Evolutionary conservation across 371 early-diverging fungal genomes (phyloP).

Genomic region (Neoconidiobolus thromboides): DNA sequence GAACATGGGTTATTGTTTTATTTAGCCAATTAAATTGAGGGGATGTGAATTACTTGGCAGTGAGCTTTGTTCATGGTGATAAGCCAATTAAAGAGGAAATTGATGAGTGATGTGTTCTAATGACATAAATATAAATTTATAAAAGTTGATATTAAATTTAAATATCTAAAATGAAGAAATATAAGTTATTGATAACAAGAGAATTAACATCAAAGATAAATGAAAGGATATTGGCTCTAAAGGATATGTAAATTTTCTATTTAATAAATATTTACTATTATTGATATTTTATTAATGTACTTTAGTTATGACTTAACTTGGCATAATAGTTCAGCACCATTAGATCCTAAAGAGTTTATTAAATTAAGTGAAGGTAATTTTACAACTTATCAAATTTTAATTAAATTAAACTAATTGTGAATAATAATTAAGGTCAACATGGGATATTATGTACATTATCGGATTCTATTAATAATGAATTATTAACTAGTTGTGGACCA

Average conservation of each 20-base stretch:
- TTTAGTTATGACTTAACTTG: background rate
- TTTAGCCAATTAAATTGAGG: no score
- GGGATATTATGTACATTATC: slow-evolving; percentile 48
- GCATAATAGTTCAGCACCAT: background rate
- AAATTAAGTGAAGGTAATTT: background rate
- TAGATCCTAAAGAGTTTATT: background rate
- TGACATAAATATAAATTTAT: no score
- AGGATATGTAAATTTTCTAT: background rate
- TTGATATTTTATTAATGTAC: background rate
- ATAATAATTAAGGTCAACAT: slow-evolving; percentile 19
- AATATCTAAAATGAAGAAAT: background rate
- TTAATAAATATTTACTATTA: background rate
- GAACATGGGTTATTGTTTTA: no score
- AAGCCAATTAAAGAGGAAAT: no score
- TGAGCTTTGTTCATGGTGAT: no score
- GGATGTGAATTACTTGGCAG: no score
- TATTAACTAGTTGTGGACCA: slow-evolving; percentile 36
- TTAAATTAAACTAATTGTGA: background rate
- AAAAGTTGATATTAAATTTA: no score
- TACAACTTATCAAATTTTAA: background rate
- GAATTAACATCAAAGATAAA: background rate
- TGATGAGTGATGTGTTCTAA: no score
- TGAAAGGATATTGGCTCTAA: background rate
- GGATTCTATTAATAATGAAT: slow-evolving; percentile 46
- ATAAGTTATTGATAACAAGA: background rate